Evolutionary conservation across 352 stramenopile species (phyloP).

Genomic region (Pythium apleroticum): DNA sequence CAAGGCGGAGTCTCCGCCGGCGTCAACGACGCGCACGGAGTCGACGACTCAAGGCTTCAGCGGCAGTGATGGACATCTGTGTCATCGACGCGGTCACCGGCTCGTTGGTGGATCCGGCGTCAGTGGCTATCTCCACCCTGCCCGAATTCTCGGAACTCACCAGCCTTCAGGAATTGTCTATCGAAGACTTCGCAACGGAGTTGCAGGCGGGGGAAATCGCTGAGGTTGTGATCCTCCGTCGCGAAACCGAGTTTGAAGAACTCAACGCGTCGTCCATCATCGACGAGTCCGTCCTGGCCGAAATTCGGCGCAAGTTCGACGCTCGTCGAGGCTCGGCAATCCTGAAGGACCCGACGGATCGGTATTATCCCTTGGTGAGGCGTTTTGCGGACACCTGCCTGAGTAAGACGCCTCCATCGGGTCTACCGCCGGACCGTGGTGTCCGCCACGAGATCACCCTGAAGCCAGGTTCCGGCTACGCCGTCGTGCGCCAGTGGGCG

Average conservation of each 20-base stretch:
- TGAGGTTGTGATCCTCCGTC: conserved; percentile 6
- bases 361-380: conserved; percentile 10
- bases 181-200: too few relatives aligned
- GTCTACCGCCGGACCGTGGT: conserved; percentile 13
- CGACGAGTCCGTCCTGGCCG: neutral
- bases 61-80: too few relatives aligned
- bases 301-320: conserved; percentile 6
- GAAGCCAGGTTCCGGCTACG: conserved; percentile 11
- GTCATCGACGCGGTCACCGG: too few relatives aligned
- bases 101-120: too few relatives aligned
- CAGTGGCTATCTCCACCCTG: too few relatives aligned
- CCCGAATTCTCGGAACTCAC: too few relatives aligned
- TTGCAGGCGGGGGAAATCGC: neutral
- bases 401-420: conserved; percentile 1
- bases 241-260: neutral
- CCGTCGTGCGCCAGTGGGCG: conserved; percentile 20
- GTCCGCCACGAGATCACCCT: conserved; percentile 29
- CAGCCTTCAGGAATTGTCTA: too few relatives aligned
- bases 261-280: conserved; percentile 3
- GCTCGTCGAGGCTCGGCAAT: conserved; percentile 12
- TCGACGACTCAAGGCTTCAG: too few relatives aligned
- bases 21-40: too few relatives aligned
- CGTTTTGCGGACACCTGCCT: conserved; percentile 2
- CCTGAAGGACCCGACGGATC: conserved; percentile 20
- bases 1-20: too few relatives aligned